Evolutionary conservation across 116 monocot species (phyloP).

Genomic region (Thalassia testudinum): DNA sequence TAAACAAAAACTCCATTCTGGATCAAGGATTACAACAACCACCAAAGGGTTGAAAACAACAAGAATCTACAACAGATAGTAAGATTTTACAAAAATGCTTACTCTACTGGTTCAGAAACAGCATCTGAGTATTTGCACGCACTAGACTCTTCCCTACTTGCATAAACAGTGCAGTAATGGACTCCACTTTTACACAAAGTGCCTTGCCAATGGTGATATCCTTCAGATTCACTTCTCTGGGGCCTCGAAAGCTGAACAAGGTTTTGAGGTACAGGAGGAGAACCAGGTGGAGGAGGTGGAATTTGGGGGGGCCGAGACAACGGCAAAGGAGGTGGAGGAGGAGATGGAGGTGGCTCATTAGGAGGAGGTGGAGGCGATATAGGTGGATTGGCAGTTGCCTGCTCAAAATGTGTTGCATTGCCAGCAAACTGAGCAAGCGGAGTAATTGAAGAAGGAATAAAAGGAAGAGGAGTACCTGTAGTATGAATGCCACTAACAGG

Average conservation of each 20-base stretch:
- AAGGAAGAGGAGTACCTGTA: conserved; percentile 44
- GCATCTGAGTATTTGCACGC: conserved; percentile 58
- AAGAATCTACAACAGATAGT: no score
- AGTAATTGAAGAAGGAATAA: conserved; percentile 75
- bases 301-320: conserved; percentile 20
- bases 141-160: conserved; percentile 39
- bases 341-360: conserved; percentile 26
- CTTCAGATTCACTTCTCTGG: conserved; percentile 9
- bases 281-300: conserved; percentile 66
- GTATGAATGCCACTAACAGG: conserved; percentile 21
- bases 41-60: no score
- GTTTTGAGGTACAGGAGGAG: conserved; percentile 32
- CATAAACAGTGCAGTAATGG: conserved; percentile 76
- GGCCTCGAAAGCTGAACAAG: conserved; percentile 16
- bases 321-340: conserved; percentile 50
- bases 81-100: conserved; percentile 22
- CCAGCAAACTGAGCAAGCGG: conserved; percentile 64
- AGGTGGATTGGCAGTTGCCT: conserved; percentile 14
- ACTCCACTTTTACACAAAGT: conserved; percentile 87
- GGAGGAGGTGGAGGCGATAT: conserved; percentile 29
- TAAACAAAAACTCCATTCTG: no score
- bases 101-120: conserved; percentile 72
- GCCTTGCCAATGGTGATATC: conserved; percentile 60
- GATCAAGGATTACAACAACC: no score
- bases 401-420: conserved; percentile 29